A percentile compares a stretch with the other conserved stretches of the same genome.
phyloP scores from a whole-genome alignment of 768 basidiomycete genomes.

The Daedalea quercina region DNA sequence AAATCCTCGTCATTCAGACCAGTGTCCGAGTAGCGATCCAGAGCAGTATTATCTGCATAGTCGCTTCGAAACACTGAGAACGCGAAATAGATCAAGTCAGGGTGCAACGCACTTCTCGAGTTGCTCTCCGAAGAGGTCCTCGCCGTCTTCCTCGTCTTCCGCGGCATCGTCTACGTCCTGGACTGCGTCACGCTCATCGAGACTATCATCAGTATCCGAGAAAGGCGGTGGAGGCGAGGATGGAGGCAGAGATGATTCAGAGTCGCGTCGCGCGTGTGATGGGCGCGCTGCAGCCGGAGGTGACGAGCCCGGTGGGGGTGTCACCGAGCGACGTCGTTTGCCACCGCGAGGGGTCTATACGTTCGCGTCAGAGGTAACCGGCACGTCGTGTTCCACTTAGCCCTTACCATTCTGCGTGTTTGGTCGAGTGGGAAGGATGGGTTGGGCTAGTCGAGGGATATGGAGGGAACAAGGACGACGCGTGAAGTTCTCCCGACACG shows the following conservation, averaged over 20 bases:
- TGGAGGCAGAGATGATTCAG: constrained; percentile 64
- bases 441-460: not conserved
- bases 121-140: constrained; percentile 87
- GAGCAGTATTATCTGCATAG: constrained; percentile 73
- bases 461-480: not conserved
- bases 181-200: constrained; percentile 37
- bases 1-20: constrained; percentile 81
- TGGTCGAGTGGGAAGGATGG: not conserved
- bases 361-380: too few species aligned
- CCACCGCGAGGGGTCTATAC: constrained; percentile 43
- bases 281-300: constrained; percentile 34
- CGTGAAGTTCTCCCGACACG: constrained; percentile 11
- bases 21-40: constrained; percentile 84
- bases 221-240: constrained; percentile 45
- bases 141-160: constrained; percentile 76
- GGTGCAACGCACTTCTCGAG: constrained; percentile 54
- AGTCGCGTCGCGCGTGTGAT: constrained; percentile 46
- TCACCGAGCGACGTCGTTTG: constrained; percentile 52
- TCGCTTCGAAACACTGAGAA: too few species aligned
- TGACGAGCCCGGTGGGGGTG: constrained; percentile 43
- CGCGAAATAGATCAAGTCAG: too few species aligned
- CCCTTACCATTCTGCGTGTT: not conserved
- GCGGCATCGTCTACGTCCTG: constrained; percentile 86
- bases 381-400: too few species aligned
- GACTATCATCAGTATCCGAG: constrained; percentile 40